phyloP scores from a whole-genome alignment of 78 protist species.

The Dictyostelium discoideum region DNA sequence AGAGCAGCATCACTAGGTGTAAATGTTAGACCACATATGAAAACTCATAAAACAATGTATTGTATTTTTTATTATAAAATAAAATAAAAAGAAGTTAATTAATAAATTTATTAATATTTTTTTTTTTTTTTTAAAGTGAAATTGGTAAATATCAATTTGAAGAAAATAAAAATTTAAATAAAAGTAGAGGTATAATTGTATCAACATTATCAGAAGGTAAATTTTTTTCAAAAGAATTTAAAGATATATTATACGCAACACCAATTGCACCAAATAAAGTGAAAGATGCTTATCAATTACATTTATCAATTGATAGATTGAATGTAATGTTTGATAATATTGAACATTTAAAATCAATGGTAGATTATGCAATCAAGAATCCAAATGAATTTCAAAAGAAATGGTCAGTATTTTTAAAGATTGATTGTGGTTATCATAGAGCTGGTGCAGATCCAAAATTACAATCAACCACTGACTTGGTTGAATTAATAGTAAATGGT shows the following conservation, averaged over 20 bases:
- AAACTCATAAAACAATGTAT: slow-evolving; percentile 71
- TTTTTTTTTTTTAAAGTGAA: slow-evolving; percentile 31
- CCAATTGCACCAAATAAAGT: slow-evolving; percentile 53
- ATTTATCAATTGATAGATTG: slow-evolving; percentile 20
- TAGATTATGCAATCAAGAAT: background rate
- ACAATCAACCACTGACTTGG: slow-evolving; percentile 30
- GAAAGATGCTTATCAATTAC: slow-evolving; percentile 28
- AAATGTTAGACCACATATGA: slow-evolving; percentile 72
- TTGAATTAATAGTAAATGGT: background rate
- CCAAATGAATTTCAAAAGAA: background rate
- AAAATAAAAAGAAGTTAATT: background rate
- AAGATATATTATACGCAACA: slow-evolving; percentile 50
- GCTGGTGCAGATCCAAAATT: slow-evolving; percentile 64
- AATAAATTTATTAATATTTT: no score
- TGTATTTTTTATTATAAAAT: background rate
- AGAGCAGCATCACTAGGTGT: slow-evolving; percentile 50
- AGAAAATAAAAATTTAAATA: background rate
- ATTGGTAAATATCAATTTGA: slow-evolving; percentile 67
- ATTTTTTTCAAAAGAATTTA: slow-evolving; percentile 46
- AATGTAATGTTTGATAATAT: slow-evolving; percentile 68
- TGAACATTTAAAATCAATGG: slow-evolving; percentile 35
- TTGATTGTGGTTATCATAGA: slow-evolving; percentile 79
- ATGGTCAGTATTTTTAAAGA: slow-evolving; percentile 72
- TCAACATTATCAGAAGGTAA: slow-evolving; percentile 59
- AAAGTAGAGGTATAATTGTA: slow-evolving; percentile 28